Evolutionary conservation across 352 stramenopile species (phyloP).

Genomic region (Globisporangium lucens): DNA sequence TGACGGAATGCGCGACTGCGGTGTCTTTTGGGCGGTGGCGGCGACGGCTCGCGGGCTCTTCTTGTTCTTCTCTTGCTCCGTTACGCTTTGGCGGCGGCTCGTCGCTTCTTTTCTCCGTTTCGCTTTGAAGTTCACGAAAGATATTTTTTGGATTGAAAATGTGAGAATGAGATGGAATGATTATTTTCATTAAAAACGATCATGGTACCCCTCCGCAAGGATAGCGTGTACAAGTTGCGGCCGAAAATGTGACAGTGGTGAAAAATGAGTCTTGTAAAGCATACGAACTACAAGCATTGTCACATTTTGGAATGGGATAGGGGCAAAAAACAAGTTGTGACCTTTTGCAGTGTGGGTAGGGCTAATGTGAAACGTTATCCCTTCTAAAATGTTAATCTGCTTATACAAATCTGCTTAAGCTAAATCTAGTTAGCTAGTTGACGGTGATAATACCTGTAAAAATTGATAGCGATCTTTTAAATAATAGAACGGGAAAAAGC

Average conservation of each 20-base stretch:
- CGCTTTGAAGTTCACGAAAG: background rate
- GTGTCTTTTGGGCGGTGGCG: background rate
- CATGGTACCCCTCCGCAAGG: too few species aligned
- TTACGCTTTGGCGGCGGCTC: constrained; percentile 5
- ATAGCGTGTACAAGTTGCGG: too few species aligned
- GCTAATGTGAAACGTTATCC: background rate
- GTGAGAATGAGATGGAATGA: background rate
- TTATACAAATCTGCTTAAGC: background rate
- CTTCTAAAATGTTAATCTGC: background rate
- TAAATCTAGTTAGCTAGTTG: too few species aligned
- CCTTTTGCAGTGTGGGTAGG: too few species aligned
- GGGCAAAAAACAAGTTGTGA: too few species aligned
- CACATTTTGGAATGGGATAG: too few species aligned
- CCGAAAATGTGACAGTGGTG: too few species aligned
- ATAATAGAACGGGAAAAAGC: background rate
- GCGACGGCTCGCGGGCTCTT: constrained; percentile 2
- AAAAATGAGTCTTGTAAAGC: too few species aligned
- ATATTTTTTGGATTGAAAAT: background rate
- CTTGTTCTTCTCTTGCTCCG: constrained; percentile 1
- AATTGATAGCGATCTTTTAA: constrained; percentile 6
- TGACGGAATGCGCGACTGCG: constrained; percentile 4
- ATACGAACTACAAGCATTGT: too few species aligned
- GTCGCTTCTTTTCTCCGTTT: background rate
- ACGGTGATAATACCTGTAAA: background rate
- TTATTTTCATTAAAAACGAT: background rate